These are phyloP conservation scores for Talinum fruticosum DNA, from an alignment of 148 eudicot species.

Conservation along the genomic window DNA sequence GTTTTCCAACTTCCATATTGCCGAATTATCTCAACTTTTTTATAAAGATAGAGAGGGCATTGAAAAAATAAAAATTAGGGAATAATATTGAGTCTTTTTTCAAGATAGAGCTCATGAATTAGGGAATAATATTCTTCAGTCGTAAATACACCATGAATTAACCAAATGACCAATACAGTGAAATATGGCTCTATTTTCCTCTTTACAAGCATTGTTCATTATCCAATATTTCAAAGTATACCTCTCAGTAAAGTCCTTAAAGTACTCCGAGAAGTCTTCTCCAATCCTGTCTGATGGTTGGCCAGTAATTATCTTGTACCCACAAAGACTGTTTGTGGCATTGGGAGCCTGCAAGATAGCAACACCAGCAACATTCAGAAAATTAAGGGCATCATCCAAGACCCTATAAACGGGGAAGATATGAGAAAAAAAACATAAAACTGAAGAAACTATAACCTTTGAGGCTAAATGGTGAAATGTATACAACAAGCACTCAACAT, in stretches of 20 bases:
- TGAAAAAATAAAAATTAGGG: background rate
- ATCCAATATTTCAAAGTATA: slow-evolving; percentile 17
- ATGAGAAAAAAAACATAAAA: background rate
- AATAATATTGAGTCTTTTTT: background rate
- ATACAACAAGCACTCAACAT: slow-evolving; percentile 80
- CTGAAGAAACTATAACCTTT: slow-evolving; percentile 47
- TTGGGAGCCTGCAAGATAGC: slow-evolving; percentile 64
- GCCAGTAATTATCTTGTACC: slow-evolving; percentile 90
- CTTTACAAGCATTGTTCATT: background rate
- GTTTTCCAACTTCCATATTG: background rate
- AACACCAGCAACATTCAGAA: slow-evolving; percentile 3
- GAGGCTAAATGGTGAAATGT: slow-evolving; percentile 86
- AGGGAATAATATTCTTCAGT: background rate
- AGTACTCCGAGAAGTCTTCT: slow-evolving; percentile 80
- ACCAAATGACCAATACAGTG: background rate
- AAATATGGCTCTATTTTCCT: background rate
- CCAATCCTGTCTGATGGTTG: slow-evolving; percentile 98
- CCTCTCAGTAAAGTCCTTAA: slow-evolving; percentile 80
- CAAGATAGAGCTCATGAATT: no score
- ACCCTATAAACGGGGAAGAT: background rate
- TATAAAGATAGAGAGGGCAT: no score
- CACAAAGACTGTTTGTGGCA: slow-evolving; percentile 87
- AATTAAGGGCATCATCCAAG: slow-evolving; percentile 5
- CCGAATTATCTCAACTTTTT: background rate
- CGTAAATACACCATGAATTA: background rate